Conservation (phyloP, 1,139 yeast species). For the Debaryomycetaceae sp. region DNA sequence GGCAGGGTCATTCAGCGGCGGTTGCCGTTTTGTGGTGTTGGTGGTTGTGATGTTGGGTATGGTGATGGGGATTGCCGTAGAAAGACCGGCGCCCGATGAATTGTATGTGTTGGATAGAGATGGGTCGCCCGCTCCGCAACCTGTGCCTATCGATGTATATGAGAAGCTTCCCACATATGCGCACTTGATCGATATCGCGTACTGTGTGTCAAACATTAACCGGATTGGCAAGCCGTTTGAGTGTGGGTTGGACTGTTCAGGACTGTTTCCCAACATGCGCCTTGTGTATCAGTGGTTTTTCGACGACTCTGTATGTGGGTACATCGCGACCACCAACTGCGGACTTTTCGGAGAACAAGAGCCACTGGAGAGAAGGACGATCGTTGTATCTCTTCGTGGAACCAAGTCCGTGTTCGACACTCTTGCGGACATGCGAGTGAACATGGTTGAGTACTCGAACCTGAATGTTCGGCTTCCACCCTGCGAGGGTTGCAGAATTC, state of each 20-base stretch:
- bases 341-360: conserved; percentile 3
- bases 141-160: conserved; percentile 22
- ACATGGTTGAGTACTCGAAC: conserved; percentile 31
- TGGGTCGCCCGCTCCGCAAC: conserved; percentile 6
- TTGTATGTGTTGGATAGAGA: neutral
- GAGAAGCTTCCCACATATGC: conserved; percentile 37
- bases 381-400: conserved; percentile 45
- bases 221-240: conserved; percentile 38
- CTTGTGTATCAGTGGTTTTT: conserved; percentile 47
- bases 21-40: too few species aligned
- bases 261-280: conserved; percentile 37
- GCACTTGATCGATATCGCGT: conserved; percentile 47
- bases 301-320: conserved; percentile 39
- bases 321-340: conserved; percentile 35
- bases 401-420: conserved; percentile 47
- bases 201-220: conserved; percentile 40
- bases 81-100: neutral
- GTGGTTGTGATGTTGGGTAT: too few species aligned
- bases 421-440: conserved; percentile 41
- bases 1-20: too few species aligned
- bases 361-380: conserved; percentile 20
- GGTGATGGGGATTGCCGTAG: too few species aligned
- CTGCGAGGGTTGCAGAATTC: conserved; percentile 44
- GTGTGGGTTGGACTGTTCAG: conserved; percentile 42
- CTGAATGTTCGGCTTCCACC: conserved; percentile 18